Evolutionary conservation across 495 filamentous ascomycete species (phyloP).

Genomic region (Bacidia rubella): DNA sequence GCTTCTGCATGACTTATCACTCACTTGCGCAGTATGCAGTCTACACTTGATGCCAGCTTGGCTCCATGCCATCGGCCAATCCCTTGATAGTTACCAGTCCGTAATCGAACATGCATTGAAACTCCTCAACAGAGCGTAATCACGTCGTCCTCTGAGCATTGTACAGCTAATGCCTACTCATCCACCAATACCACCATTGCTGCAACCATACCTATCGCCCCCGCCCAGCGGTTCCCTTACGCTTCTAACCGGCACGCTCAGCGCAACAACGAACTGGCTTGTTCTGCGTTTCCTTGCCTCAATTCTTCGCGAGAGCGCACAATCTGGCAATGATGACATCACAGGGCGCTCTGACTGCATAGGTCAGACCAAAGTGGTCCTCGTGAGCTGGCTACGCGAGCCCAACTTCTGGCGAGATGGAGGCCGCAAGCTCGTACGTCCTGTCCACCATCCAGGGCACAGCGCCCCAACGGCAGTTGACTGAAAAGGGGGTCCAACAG

Average conservation of each 20-base stretch:
- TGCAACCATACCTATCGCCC: slow-evolving; percentile 14
- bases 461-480: too few relatives aligned
- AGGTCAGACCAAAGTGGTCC: slow-evolving; percentile 39
- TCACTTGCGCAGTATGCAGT: too few relatives aligned
- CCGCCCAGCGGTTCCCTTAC: slow-evolving; percentile 41
- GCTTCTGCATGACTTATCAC: too few relatives aligned
- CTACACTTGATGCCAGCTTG: too few relatives aligned
- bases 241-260: slow-evolving; percentile 60
- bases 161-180: slow-evolving; percentile 32
- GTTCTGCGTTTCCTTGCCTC: slow-evolving; percentile 49
- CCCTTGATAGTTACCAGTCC: too few relatives aligned
- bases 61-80: too few relatives aligned
- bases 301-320: slow-evolving; percentile 15
- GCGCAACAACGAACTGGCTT: slow-evolving; percentile 64
- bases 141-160: too few relatives aligned
- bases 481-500: neutral
- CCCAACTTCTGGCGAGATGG: slow-evolving; percentile 60
- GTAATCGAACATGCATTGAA: too few relatives aligned
- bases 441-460: neutral
- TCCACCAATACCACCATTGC: slow-evolving; percentile 47
- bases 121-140: too few relatives aligned
- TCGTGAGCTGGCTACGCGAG: slow-evolving; percentile 71
- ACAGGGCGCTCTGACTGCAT: neutral
- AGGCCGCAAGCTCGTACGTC: slow-evolving; percentile 44
- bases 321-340: slow-evolving; percentile 20